These are phyloP conservation scores for Umbilicus rupestris DNA, from an alignment of 164 flowering plant species.

Conservation along the genomic window DNA sequence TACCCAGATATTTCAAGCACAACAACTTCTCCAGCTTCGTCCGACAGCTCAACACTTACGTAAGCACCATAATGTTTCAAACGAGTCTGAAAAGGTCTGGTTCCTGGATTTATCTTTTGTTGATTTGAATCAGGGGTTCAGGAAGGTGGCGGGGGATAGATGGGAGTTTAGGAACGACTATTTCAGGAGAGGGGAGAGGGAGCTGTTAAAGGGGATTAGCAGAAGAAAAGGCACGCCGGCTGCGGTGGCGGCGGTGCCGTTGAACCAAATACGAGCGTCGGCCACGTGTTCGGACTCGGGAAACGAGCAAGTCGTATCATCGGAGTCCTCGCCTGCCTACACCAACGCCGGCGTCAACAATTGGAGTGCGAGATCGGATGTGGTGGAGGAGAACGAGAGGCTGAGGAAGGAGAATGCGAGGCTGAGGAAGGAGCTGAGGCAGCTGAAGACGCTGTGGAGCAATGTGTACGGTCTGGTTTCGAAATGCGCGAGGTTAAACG, in stretches of 20 bases:
- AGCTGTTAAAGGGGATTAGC: slow-evolving; percentile 54
- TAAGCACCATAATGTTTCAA: no score
- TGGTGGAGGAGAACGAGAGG: slow-evolving; percentile 48
- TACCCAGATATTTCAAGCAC: slow-evolving; percentile 59
- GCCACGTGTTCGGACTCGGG: background rate
- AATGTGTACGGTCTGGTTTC: slow-evolving; percentile 33
- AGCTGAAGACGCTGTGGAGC: slow-evolving; percentile 33
- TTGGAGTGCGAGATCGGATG: slow-evolving; percentile 17
- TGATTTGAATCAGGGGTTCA: slow-evolving; percentile 38
- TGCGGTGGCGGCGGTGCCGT: slow-evolving; percentile 9
- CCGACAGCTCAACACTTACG: slow-evolving; percentile 65
- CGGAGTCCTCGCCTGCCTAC: background rate
- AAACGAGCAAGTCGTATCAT: background rate
- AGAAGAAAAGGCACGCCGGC: slow-evolving; percentile 47
- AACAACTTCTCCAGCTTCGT: slow-evolving; percentile 70
- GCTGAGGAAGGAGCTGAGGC: slow-evolving; percentile 32
- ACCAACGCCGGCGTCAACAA: no score
- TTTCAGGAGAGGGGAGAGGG: slow-evolving; percentile 54
- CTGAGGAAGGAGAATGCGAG: slow-evolving; percentile 34
- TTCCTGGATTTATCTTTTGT: background rate
- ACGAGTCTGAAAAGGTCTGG: no score
- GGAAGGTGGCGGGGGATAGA: slow-evolving; percentile 70
- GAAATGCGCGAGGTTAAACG: slow-evolving; percentile 23
- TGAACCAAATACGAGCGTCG: slow-evolving; percentile 13
- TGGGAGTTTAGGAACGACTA: slow-evolving; percentile 85